Base-by-base conservation (phyloP, 2,329 filamentous ascomycete genomes). In the Fusarium nodosum region DNA sequence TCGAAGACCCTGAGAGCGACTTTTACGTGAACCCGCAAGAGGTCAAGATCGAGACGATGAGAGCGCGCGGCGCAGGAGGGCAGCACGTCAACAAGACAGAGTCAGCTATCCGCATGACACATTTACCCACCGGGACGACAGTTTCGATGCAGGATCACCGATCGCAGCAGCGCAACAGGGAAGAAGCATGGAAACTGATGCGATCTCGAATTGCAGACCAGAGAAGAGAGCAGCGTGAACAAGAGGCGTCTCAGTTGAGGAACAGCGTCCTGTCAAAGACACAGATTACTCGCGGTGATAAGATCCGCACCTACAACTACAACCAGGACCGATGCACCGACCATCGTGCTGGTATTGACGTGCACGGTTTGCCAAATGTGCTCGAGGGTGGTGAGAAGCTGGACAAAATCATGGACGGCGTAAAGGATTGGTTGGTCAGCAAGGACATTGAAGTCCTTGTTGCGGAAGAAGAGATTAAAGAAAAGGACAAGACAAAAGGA, bases 81-180 rank as follows among this genome's bases (percentile, higher is more conserved):
- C 96, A 99, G 82, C 96, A 99, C 80, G 96, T 99, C 77, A 99
- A 99, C 82, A 97, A 95, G 79, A 99, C 96, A 0, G 96, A 99
- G 82, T 97, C 93, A 31, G 96, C 96, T 5, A 93, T 99, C 65
- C 91, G 96, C 12, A 85, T 99, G 74, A 98, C 94, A 3, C 96
- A 99, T 82, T 80, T 91, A 9, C 96, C 96, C 3, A 97, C 94
- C 1, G 92, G 92, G 45, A 96, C 90, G 1, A 88, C 93, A 3
- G 94, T 98, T 16, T 91, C 90, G 15, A 97, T 98, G 86, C 96
- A 99, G 79, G 96, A 99, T 78, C 91, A 90, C 55, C 88, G 96
- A 56, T 97, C 93, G 44, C 96, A 99, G 82, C 90, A 93, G 72
- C 89, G 93, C 70, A 99, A 99, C 80, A 88, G 94, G 45, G 91